Evolutionary conservation across 2,329 filamentous ascomycete species (phyloP).

Genomic region (Pseudogymnoascus sp.): DNA sequence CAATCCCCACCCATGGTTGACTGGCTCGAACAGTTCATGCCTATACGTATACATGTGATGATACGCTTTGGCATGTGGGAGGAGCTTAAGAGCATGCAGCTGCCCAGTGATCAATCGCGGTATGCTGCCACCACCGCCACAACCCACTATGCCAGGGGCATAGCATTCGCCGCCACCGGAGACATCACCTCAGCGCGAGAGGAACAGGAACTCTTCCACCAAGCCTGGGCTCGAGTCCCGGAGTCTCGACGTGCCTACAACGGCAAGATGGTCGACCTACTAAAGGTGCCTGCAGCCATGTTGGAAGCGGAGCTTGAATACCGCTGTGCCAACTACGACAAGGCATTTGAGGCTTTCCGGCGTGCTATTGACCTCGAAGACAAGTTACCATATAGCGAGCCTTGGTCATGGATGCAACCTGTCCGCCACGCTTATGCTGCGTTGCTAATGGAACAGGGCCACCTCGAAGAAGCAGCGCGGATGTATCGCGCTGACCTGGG

Average conservation of each 20-base stretch:
- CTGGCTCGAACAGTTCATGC: conserved; percentile 65
- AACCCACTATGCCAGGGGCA: conserved; percentile 57
- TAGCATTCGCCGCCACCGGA: conserved; percentile 55
- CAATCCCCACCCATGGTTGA: conserved; percentile 68
- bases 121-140: conserved; percentile 65
- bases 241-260: conserved; percentile 58
- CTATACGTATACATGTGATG: conserved; percentile 59
- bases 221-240: conserved; percentile 45
- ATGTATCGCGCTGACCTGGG: conserved; percentile 57
- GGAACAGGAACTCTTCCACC: conserved; percentile 43
- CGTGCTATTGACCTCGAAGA: conserved; percentile 53
- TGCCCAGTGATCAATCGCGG: conserved; percentile 51
- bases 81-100: conserved; percentile 47
- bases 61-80: conserved; percentile 68
- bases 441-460: conserved; percentile 57
- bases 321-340: conserved; percentile 47
- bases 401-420: conserved; percentile 75
- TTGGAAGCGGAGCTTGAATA: conserved; percentile 68
- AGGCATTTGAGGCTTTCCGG: conserved; percentile 52
- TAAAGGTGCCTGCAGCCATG: conserved; percentile 56
- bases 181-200: conserved; percentile 45
- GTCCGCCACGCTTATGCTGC: conserved; percentile 63
- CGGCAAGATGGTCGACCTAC: conserved; percentile 55
- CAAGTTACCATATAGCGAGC: conserved; percentile 60
- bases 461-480: conserved; percentile 44